Evolutionary conservation across 1,284 basidiomycete genomes (phyloP).

Genomic region (Inonotus hispidus): DNA sequence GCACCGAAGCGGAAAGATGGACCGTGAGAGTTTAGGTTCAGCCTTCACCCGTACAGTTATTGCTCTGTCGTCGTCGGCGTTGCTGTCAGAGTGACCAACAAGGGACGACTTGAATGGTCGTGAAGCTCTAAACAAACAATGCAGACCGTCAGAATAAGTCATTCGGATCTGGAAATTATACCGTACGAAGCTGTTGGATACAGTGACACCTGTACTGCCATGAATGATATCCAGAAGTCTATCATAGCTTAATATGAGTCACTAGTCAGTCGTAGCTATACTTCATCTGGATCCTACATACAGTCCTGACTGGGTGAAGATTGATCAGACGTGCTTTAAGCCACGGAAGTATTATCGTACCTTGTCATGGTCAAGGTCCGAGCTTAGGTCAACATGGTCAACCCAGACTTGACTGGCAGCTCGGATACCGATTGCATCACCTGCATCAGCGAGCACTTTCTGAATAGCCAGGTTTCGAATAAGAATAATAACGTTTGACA

Average conservation of each 20-base stretch:
- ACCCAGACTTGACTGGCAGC: constrained; percentile 40
- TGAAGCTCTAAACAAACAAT: constrained; percentile 26
- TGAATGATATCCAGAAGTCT: constrained; percentile 35
- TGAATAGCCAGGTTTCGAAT: constrained; percentile 45
- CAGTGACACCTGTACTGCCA: constrained; percentile 37
- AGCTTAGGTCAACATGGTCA: constrained; percentile 38
- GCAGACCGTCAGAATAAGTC: not conserved
- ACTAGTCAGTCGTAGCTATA: not conserved
- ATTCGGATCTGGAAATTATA: not conserved
- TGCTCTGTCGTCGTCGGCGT: constrained; percentile 31
- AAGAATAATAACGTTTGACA: constrained; percentile 43
- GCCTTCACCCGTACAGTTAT: constrained; percentile 29
- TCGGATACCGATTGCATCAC: constrained; percentile 41
- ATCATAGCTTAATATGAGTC: constrained; percentile 30
- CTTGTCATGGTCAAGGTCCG: constrained; percentile 40
- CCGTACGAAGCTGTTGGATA: constrained; percentile 27
- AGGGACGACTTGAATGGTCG: constrained; percentile 40
- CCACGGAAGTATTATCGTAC: constrained; percentile 23
- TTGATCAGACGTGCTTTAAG: not conserved
- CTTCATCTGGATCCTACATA: not conserved
- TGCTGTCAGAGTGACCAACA: constrained; percentile 39
- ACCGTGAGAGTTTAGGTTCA: constrained; percentile 26
- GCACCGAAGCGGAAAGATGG: constrained; percentile 34
- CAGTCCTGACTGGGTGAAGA: constrained; percentile 9
- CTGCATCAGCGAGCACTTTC: constrained; percentile 39